These are phyloP conservation scores for Monosporascus ibericus DNA, from an alignment of 2,329 filamentous ascomycete genomes.

Conservation along the genomic window DNA sequence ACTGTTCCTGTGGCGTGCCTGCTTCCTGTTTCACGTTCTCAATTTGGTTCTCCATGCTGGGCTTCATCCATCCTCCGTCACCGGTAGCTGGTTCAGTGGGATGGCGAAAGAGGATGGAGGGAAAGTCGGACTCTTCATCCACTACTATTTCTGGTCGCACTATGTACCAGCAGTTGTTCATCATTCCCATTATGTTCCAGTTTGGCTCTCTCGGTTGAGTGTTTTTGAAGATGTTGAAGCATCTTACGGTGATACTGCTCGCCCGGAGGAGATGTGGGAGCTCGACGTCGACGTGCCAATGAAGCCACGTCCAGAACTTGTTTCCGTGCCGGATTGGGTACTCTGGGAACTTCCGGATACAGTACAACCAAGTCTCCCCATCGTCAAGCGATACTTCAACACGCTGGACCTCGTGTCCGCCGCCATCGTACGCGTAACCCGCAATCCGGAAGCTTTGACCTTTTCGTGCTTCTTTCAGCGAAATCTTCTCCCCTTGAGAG, in stretches of 20 bases:
- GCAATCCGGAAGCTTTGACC: constrained; percentile 36
- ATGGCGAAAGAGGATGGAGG: not conserved
- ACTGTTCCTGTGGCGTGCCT: constrained; percentile 27
- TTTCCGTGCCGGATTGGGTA: constrained; percentile 41
- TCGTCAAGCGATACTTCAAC: constrained; percentile 43
- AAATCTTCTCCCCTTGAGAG: constrained; percentile 37
- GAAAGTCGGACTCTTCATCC: constrained; percentile 18
- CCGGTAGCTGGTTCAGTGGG: constrained; percentile 15
- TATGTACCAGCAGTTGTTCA: constrained; percentile 48
- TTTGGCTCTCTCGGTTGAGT: constrained; percentile 38
- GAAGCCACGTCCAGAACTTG: constrained; percentile 49
- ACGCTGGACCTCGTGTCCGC: constrained; percentile 37
- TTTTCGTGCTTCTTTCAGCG: constrained; percentile 25
- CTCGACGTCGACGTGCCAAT: constrained; percentile 44
- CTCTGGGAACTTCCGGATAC: constrained; percentile 5
- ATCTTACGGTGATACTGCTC: not conserved
- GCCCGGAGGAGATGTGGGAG: constrained; percentile 29
- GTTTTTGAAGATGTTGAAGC: constrained; percentile 35
- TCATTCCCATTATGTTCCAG: constrained; percentile 48
- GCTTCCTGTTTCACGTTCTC: constrained; percentile 36
- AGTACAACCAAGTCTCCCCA: constrained; percentile 34
- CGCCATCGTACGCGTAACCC: constrained; percentile 44
- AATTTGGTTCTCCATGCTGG: constrained; percentile 37
- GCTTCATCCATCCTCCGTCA: constrained; percentile 42
- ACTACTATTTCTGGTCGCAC: constrained; percentile 26